These are phyloP conservation scores for Nephelium lappaceum DNA, from an alignment of 345 rosid species.

Conservation along the genomic window DNA sequence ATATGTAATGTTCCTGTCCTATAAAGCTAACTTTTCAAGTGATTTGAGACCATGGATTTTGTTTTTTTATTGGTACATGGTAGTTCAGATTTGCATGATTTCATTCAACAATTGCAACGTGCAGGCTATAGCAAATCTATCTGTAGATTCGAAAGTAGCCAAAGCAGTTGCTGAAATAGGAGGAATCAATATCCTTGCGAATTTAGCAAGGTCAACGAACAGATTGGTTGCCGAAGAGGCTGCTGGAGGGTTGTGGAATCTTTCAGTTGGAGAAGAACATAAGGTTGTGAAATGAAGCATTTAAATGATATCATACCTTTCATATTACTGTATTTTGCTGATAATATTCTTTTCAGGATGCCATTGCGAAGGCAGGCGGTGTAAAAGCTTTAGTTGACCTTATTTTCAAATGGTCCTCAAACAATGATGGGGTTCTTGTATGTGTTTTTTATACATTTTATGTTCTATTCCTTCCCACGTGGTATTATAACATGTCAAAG, in stretches of 20 bases:
- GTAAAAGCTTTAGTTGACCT: constrained; percentile 47
- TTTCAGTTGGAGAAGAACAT: constrained; percentile 53
- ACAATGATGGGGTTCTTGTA: constrained; percentile 40
- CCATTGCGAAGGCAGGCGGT: constrained; percentile 44
- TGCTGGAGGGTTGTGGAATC: constrained; percentile 50
- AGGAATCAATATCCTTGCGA: constrained; percentile 40
- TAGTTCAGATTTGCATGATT: background rate
- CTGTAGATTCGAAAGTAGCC: constrained; percentile 42
- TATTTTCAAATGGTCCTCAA: constrained; percentile 35
- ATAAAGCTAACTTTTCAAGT: background rate
- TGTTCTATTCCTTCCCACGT: background rate
- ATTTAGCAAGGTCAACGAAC: constrained; percentile 40
- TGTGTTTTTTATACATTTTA: constrained; percentile 4
- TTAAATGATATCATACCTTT: constrained; percentile 2
- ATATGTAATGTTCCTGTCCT: background rate
- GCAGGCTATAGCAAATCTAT: constrained; percentile 45
- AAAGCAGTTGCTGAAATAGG: constrained; percentile 41
- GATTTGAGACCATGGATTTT: constrained; percentile 13
- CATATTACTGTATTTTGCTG: background rate
- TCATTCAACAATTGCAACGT: constrained; percentile 2
- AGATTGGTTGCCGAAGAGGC: constrained; percentile 47
- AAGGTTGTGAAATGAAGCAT: constrained; percentile 34
- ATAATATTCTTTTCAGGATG: constrained; percentile 28
- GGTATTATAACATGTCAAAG: background rate
- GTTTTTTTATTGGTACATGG: background rate